Percentiles rank a stretch among this genome's conserved stretches.
These are phyloP conservation scores for Evansstolkia leycettana DNA, from an alignment of 495 filamentous ascomycete genomes.

Conservation along the genomic window DNA sequence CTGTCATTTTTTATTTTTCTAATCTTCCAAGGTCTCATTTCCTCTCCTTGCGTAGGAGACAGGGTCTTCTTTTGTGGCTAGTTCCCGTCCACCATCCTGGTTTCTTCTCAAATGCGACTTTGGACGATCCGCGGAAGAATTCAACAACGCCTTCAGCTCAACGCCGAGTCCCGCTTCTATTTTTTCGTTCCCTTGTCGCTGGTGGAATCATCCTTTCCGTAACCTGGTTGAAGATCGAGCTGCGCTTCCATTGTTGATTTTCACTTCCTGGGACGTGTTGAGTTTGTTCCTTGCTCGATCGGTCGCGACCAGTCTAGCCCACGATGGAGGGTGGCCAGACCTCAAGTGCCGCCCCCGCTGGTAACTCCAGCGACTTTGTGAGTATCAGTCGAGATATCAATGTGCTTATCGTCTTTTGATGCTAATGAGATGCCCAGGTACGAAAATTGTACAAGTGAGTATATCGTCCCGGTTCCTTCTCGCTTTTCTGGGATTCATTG, in stretches of 20 bases:
- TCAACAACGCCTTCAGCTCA: slow-evolving; percentile 1
- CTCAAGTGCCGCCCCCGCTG: slow-evolving; percentile 40
- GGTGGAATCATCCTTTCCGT: not conserved
- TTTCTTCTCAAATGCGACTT: not conserved
- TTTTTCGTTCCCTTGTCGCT: not conserved
- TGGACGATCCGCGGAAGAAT: not conserved
- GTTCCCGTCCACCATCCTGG: not conserved
- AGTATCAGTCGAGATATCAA: slow-evolving; percentile 21
- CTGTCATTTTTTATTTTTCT: not conserved
- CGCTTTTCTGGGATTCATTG: slow-evolving; percentile 2
- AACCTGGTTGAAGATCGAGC: slow-evolving; percentile 1
- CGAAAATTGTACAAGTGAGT: slow-evolving; percentile 96
- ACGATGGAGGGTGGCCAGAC: slow-evolving; percentile 43
- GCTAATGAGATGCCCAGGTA: slow-evolving; percentile 49
- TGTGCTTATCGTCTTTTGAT: slow-evolving; percentile 1
- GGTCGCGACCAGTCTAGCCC: slow-evolving; percentile 38
- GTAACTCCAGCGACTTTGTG: slow-evolving; percentile 72
- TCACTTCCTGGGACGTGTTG: slow-evolving; percentile 7
- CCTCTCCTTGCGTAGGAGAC: not conserved
- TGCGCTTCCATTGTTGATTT: not conserved
- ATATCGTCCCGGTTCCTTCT: slow-evolving; percentile 7
- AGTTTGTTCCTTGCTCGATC: slow-evolving; percentile 31
- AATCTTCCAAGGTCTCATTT: not conserved
- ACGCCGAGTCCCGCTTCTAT: not conserved
- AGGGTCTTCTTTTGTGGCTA: not conserved